phyloP scores from a whole-genome alignment of 2,329 filamentous ascomycete genomes.

The Clonostachys chloroleuca region DNA sequence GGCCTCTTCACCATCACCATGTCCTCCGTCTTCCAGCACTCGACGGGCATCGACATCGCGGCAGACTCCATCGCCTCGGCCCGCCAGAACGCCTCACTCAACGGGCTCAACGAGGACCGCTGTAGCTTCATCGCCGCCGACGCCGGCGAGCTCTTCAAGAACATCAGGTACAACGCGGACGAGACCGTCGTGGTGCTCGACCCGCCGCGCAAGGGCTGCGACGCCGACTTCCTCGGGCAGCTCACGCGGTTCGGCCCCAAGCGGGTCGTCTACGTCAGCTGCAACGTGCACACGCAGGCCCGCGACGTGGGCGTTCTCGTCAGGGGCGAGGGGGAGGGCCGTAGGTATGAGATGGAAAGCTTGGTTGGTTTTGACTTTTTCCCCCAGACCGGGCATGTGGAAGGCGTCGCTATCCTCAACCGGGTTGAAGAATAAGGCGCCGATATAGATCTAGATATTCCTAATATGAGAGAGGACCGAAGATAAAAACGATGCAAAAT shows the following conservation, averaged over 20 bases:
- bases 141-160: slow-evolving; percentile 76
- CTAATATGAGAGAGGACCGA: background rate
- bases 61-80: slow-evolving; percentile 74
- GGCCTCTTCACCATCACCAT: slow-evolving; percentile 97
- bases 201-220: slow-evolving; percentile 94
- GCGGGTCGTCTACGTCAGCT: slow-evolving; percentile 89
- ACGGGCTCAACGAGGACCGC: slow-evolving; percentile 61
- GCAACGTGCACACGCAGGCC: slow-evolving; percentile 97
- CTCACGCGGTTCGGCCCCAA: slow-evolving; percentile 72
- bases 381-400: slow-evolving; percentile 74
- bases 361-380: slow-evolving; percentile 95
- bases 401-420: slow-evolving; percentile 63
- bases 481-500: background rate
- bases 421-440: slow-evolving; percentile 34
- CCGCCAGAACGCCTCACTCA: slow-evolving; percentile 71
- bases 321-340: slow-evolving; percentile 49
- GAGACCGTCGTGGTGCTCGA: slow-evolving; percentile 94
- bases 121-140: slow-evolving; percentile 88
- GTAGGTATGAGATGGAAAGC: slow-evolving; percentile 81
- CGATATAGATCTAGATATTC: background rate
- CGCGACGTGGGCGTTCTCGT: slow-evolving; percentile 87
- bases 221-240: slow-evolving; percentile 77
- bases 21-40: slow-evolving; percentile 76
- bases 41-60: slow-evolving; percentile 88
- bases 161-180: slow-evolving; percentile 66